A percentile compares a stretch with the other conserved stretches of the same genome.
Conservation (phyloP, 495 filamentous ascomycete species). For the Clavariopsis aquatica region DNA sequence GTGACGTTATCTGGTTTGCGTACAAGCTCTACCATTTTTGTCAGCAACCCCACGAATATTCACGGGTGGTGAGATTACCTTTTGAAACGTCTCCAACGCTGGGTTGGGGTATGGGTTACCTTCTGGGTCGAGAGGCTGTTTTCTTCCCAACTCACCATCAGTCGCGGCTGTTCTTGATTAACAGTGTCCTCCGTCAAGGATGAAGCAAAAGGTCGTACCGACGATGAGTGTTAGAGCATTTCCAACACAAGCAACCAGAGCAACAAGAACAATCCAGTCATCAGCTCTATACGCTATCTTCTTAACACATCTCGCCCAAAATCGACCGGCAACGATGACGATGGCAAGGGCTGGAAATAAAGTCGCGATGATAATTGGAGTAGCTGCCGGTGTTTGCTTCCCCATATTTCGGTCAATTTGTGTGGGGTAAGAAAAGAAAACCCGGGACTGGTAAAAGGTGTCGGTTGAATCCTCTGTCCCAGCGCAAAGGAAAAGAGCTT, state of each 20-base stretch:
- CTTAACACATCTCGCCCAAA: neutral
- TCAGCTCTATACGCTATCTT: constrained; percentile 1
- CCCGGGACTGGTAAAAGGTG: neutral
- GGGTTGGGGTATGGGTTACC: constrained; percentile 9
- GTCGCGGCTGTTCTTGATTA: neutral
- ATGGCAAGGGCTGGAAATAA: constrained; percentile 6
- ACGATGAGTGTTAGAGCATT: constrained; percentile 4
- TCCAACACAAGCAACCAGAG: constrained; percentile 2
- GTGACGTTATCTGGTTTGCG: constrained; percentile 5
- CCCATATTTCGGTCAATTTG: neutral
- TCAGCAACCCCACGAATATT: neutral
- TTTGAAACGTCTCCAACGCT: constrained; percentile 10
- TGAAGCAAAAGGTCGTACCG: neutral
- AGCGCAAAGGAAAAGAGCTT: neutral
- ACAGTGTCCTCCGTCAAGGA: neutral
- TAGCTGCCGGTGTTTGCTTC: neutral
- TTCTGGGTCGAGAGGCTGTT: constrained; percentile 3
- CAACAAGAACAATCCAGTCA: constrained; percentile 9
- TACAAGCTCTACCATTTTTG: constrained; percentile 2
- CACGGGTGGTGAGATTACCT: neutral
- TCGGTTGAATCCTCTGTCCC: neutral
- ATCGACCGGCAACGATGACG: constrained; percentile 2
- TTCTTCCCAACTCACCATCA: constrained; percentile 4
- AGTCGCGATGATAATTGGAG: constrained; percentile 6
- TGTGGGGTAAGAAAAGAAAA: neutral